Evolutionary conservation across 305 asterid genomes (phyloP).

Genomic region (Ilex paraguariensis): DNA sequence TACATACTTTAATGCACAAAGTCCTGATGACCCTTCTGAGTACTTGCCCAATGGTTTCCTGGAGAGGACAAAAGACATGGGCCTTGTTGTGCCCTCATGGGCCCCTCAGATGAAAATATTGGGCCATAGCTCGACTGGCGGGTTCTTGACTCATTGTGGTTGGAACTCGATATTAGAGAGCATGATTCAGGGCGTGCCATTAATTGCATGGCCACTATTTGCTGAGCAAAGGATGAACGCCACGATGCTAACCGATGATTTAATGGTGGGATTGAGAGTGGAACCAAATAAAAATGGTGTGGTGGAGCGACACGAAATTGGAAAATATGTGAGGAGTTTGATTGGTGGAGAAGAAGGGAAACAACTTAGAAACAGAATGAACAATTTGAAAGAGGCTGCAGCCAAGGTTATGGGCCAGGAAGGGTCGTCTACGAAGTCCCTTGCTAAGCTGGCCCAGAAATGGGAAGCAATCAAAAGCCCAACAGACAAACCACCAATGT

Average conservation of each 20-base stretch:
- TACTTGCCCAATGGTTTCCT: slow-evolving; percentile 32
- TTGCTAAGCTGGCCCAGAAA: slow-evolving; percentile 19
- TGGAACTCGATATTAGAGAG: slow-evolving; percentile 31
- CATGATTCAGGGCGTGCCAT: slow-evolving; percentile 23
- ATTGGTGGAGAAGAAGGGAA: slow-evolving; percentile 32
- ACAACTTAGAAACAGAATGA: slow-evolving; percentile 13
- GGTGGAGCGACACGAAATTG: slow-evolving; percentile 19
- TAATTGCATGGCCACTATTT: slow-evolving; percentile 37
- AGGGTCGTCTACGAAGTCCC: slow-evolving; percentile 33
- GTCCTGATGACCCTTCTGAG: slow-evolving; percentile 9
- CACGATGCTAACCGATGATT: slow-evolving; percentile 11
- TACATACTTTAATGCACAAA: slow-evolving; percentile 6
- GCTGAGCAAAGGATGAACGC: slow-evolving; percentile 38
- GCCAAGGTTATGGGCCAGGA: slow-evolving; percentile 4
- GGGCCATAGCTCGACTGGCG: slow-evolving; percentile 24
- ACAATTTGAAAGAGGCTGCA: slow-evolving; percentile 21
- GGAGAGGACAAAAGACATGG: slow-evolving; percentile 23
- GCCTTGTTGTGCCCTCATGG: slow-evolving; percentile 29
- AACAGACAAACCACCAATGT: too few species aligned
- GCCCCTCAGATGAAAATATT: slow-evolving; percentile 31
- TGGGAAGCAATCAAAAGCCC: slow-evolving; percentile 5
- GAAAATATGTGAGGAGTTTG: slow-evolving; percentile 15
- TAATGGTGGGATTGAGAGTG: slow-evolving; percentile 22
- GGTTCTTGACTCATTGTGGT: slow-evolving; percentile 30
- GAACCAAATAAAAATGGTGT: slow-evolving; percentile 22